Base-by-base conservation (phyloP, 345 rosid genomes). In the Camelina hispida region DNA sequence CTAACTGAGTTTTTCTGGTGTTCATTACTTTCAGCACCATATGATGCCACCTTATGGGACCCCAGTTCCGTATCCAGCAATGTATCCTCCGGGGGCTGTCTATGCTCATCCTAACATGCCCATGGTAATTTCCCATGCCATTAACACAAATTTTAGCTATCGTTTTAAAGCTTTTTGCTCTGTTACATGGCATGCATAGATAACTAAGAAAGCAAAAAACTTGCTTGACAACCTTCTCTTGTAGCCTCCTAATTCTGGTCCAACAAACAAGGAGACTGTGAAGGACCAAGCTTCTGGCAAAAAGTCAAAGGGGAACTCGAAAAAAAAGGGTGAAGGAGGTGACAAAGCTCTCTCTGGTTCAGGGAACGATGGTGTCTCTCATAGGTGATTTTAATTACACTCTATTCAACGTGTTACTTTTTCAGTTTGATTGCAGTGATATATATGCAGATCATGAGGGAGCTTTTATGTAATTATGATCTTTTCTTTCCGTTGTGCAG, bases 81-180 rank as follows among this genome's bases (percentile, higher is more conserved):
- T 96, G 57, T 96, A 92, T 84, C 96, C 99, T 67, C 88, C 93
- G 0, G 98, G 94, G 9, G 90, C 93, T 51, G 86, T 93, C 25
- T 96, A 96, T 80, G 91, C 95, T 17, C 98, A 93, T 86, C 92
- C 96, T 60, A 84, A 73, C 78, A 87, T 96, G 87, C 79, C 94
- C 58, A 79, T 44, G 87, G 99, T 96, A 89, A 47, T 6, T 8
- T 47, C 22, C 52, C 52, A 47, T 47, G 16, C 52, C 20, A 8
- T 47, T 47, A 47, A 62, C 42, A 12, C 25, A 12, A 16, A 16
- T 14, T 55, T 30, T 5, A 28, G 9, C 22, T 60, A 18, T 42
- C 16, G 11, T 4, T 32, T 8, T 9, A 17, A 17, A 17, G 4
- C 0, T 68, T 58, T 63, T 47, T 9, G 37, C 53, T 47, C 43